Evolutionary conservation across 768 basidiomycete species (phyloP).

Genomic region (Leucosporidium scottii): DNA sequence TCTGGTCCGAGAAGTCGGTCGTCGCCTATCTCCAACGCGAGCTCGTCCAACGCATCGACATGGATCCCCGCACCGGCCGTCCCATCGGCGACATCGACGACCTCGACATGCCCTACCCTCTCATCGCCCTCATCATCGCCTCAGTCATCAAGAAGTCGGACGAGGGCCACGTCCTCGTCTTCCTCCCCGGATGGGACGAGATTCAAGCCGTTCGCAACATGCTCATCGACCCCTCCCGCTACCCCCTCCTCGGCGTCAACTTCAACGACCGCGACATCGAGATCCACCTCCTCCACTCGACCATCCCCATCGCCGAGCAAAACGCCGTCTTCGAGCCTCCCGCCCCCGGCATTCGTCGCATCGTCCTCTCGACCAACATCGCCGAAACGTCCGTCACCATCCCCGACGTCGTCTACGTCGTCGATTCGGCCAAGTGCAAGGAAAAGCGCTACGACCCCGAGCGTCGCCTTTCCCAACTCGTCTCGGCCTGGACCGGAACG

Average conservation of each 20-base stretch:
- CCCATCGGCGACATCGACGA: constrained; percentile 46
- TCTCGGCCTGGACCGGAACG: constrained; percentile 82
- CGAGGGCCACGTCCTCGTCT: constrained; percentile 81
- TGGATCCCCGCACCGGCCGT: constrained; percentile 42
- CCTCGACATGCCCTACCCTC: constrained; percentile 68
- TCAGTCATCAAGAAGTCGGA: constrained; percentile 66
- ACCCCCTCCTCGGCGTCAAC: constrained; percentile 51
- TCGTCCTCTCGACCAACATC: constrained; percentile 90
- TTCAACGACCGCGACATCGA: constrained; percentile 59
- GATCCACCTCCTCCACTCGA: constrained; percentile 80
- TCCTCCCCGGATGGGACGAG: constrained; percentile 90
- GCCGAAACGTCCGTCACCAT: constrained; percentile 94
- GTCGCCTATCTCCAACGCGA: constrained; percentile 66
- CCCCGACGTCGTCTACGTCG: constrained; percentile 51
- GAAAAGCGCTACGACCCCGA: constrained; percentile 54
- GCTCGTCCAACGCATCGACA: constrained; percentile 45
- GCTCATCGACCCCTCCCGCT: constrained; percentile 50
- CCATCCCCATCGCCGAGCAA: constrained; percentile 79
- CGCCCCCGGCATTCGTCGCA: constrained; percentile 65
- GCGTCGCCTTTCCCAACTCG: constrained; percentile 76
- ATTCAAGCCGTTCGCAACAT: constrained; percentile 64
- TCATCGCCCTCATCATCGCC: constrained; percentile 72
- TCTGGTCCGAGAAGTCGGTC: constrained; percentile 64
- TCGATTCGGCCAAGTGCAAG: constrained; percentile 43
- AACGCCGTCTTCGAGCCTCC: constrained; percentile 83